Evolutionary conservation across 2,329 filamentous ascomycete species (phyloP).

Genomic region (Ophiosphaerella korrae): DNA sequence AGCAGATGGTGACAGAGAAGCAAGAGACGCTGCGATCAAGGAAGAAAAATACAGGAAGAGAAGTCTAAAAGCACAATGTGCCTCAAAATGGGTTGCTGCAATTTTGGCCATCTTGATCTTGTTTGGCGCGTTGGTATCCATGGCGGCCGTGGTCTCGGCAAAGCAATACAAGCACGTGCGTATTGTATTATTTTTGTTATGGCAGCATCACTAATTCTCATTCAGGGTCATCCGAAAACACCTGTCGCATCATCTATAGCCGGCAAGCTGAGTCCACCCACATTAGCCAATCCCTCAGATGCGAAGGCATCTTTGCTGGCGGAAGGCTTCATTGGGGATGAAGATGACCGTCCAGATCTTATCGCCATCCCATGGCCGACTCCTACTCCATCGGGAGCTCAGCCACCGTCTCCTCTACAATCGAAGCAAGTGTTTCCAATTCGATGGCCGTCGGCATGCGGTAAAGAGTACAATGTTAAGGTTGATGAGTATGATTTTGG

Average conservation of each 20-base stretch:
- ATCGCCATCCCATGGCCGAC: slow-evolving; percentile 22
- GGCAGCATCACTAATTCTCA: not conserved
- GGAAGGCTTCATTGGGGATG: slow-evolving; percentile 20
- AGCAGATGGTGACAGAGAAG: slow-evolving; percentile 20
- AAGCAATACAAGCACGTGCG: slow-evolving; percentile 27
- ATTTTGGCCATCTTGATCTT: slow-evolving; percentile 29
- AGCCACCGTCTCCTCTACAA: slow-evolving; percentile 15
- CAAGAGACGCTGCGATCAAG: slow-evolving; percentile 25
- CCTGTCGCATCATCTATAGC: slow-evolving; percentile 19
- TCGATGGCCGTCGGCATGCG: slow-evolving; percentile 43
- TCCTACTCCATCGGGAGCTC: slow-evolving; percentile 14
- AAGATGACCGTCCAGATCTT: slow-evolving; percentile 12
- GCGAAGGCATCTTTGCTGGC: slow-evolving; percentile 11
- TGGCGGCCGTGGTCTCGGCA: slow-evolving; percentile 21
- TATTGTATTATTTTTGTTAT: not conserved
- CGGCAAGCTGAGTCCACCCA: not conserved
- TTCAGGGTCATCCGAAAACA: slow-evolving; percentile 7
- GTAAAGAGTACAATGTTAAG: slow-evolving; percentile 40
- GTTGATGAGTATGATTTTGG: slow-evolving; percentile 38
- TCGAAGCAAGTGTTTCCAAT: slow-evolving; percentile 37
- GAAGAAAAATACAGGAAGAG: slow-evolving; percentile 27
- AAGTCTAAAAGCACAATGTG: slow-evolving; percentile 25
- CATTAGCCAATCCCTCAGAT: slow-evolving; percentile 2
- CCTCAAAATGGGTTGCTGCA: slow-evolving; percentile 27
- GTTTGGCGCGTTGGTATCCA: slow-evolving; percentile 26